A percentile compares a stretch with the other conserved stretches of the same genome.
Evolutionary conservation across 2,329 filamentous ascomycete genomes (phyloP).

Genomic region (Phialophora macrospora): DNA sequence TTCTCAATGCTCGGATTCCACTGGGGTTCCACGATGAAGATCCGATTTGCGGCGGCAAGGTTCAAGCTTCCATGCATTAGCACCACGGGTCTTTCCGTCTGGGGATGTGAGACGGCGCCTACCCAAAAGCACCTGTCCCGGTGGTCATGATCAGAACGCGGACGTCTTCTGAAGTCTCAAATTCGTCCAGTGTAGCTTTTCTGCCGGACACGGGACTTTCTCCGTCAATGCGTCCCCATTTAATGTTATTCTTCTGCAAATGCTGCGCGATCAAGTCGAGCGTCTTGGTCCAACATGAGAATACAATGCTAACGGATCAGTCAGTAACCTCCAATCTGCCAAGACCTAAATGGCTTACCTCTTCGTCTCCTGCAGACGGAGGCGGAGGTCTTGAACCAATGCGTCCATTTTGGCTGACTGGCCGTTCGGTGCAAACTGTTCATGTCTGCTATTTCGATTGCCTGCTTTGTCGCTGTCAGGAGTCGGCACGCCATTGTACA

Average conservation of each 20-base stretch:
- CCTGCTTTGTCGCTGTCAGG: neutral
- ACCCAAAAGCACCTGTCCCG: slow-evolving; percentile 59
- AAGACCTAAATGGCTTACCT: neutral
- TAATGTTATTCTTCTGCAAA: slow-evolving; percentile 41
- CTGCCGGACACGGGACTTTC: slow-evolving; percentile 46
- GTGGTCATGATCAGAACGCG: slow-evolving; percentile 59
- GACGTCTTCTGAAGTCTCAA: slow-evolving; percentile 40
- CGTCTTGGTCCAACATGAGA: slow-evolving; percentile 55
- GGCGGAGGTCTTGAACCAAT: neutral
- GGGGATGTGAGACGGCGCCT: slow-evolving; percentile 22
- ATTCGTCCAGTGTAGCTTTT: slow-evolving; percentile 48
- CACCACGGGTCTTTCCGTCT: neutral
- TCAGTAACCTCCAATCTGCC: neutral
- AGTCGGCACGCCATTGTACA: neutral
- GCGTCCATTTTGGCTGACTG: slow-evolving; percentile 9
- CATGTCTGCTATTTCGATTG: neutral
- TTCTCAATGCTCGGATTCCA: slow-evolving; percentile 61
- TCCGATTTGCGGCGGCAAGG: slow-evolving; percentile 54
- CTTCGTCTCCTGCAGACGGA: neutral
- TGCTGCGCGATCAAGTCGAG: slow-evolving; percentile 47
- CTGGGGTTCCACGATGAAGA: slow-evolving; percentile 60
- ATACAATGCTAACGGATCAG: slow-evolving; percentile 49
- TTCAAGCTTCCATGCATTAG: slow-evolving; percentile 48
- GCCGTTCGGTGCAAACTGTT: neutral
- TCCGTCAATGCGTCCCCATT: slow-evolving; percentile 52